Evolutionary conservation across 306 rosid genomes (phyloP).

Genomic region (barrel medic (Medicago truncatula)): MtrunA17r5.0-ANR NC_053043.1:12805501-12806000

Average conservation of each 20-base stretch:
- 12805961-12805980: slow-evolving; percentile 23
- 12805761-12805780: slow-evolving; percentile 84
- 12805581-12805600: slow-evolving; percentile 87
- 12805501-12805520: slow-evolving; percentile 70
- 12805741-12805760: slow-evolving; percentile 66
- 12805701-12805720: slow-evolving; percentile 65
- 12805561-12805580: slow-evolving; percentile 81
- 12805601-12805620: slow-evolving; percentile 81
- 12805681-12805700: slow-evolving; percentile 75
- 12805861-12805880: slow-evolving; percentile 82
- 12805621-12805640: slow-evolving; percentile 76
- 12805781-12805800: slow-evolving; percentile 84
- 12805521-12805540: slow-evolving; percentile 81
- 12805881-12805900: slow-evolving; percentile 70
- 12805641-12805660: slow-evolving; percentile 69
- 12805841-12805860: slow-evolving; percentile 82
- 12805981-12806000: background rate
- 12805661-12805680: slow-evolving; percentile 74
- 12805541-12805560: slow-evolving; percentile 90
- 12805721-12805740: slow-evolving; percentile 68
- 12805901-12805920: slow-evolving; percentile 93
- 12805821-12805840: slow-evolving; percentile 88
- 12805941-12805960: slow-evolving; percentile 37
- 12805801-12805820: slow-evolving; percentile 91
- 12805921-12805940: slow-evolving; percentile 59